phyloP scores from a whole-genome alignment of 768 basidiomycete species.

The Leucocoprinus birnbaumii region DNA sequence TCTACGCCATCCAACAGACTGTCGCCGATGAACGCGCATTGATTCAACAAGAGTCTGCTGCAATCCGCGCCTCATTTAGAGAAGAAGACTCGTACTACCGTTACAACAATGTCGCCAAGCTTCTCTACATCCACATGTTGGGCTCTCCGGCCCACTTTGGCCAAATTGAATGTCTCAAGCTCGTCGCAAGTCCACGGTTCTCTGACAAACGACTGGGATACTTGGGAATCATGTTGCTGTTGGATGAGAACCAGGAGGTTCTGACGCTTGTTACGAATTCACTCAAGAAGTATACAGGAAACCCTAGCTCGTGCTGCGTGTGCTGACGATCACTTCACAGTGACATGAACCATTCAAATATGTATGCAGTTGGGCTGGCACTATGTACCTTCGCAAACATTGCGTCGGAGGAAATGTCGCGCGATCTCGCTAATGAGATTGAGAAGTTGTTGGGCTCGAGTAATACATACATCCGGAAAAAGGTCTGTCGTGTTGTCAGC shows the following conservation, averaged over 20 bases:
- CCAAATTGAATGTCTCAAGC: constrained; percentile 95
- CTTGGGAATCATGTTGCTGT: constrained; percentile 93
- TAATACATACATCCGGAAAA: constrained; percentile 98
- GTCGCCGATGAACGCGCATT: constrained; percentile 97
- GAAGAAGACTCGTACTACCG: constrained; percentile 95
- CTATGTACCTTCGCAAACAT: constrained; percentile 99
- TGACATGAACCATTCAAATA: constrained; percentile 99
- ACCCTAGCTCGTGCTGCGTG: not conserved
- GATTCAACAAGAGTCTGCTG: constrained; percentile 96
- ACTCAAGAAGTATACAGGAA: constrained; percentile 80
- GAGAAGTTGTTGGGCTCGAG: constrained; percentile 96
- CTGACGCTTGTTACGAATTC: constrained; percentile 97
- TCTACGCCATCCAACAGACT: constrained; percentile 53
- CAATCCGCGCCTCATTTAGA: constrained; percentile 94
- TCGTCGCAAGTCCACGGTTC: constrained; percentile 93
- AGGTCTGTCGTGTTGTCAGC: constrained; percentile 50
- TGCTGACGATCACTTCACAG: constrained; percentile 37
- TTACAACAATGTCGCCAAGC: constrained; percentile 96
- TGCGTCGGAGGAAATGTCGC: constrained; percentile 98
- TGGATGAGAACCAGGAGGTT: constrained; percentile 98
- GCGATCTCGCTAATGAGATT: constrained; percentile 96
- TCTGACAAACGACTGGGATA: constrained; percentile 96
- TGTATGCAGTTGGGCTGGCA: constrained; percentile 97
- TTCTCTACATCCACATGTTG: constrained; percentile 98
- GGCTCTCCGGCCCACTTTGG: constrained; percentile 99